phyloP scores from a whole-genome alignment of 208 protist species.

The Trypanosoma caninum region DNA sequence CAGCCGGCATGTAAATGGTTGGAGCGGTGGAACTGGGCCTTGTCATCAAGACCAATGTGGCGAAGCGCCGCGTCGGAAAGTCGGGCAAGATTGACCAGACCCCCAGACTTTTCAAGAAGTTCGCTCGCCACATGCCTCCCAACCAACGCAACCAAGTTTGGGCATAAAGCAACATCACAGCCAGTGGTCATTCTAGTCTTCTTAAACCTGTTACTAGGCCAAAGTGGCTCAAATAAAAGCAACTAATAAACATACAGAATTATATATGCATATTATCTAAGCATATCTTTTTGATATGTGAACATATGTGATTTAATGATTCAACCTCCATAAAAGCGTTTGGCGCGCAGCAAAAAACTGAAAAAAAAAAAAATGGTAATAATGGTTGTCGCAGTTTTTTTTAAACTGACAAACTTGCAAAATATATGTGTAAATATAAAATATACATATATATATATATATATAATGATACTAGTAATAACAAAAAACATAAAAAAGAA shows the following conservation, averaged over 20 bases:
- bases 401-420: too few relatives aligned
- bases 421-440: background rate
- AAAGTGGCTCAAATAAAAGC: too few relatives aligned
- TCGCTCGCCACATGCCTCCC: conserved; percentile 38
- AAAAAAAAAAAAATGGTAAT: too few relatives aligned
- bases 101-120: conserved; percentile 48
- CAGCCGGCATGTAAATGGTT: conserved; percentile 55
- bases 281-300: too few relatives aligned
- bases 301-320: too few relatives aligned
- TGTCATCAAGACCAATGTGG: conserved; percentile 59
- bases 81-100: conserved; percentile 43
- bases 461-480: background rate
- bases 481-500: conserved; percentile 13
- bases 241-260: too few relatives aligned
- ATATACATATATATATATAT: background rate
- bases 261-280: too few relatives aligned
- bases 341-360: too few relatives aligned
- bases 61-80: conserved; percentile 64
- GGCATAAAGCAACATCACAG: conserved; percentile 20
- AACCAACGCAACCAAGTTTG: conserved; percentile 62
- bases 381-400: too few relatives aligned
- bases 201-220: too few relatives aligned
- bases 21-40: conserved; percentile 23
- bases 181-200: background rate
- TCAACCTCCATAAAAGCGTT: too few relatives aligned